phyloP scores from a whole-genome alignment of 2,329 filamentous ascomycete species.

The Xylariaceae sp. region DNA sequence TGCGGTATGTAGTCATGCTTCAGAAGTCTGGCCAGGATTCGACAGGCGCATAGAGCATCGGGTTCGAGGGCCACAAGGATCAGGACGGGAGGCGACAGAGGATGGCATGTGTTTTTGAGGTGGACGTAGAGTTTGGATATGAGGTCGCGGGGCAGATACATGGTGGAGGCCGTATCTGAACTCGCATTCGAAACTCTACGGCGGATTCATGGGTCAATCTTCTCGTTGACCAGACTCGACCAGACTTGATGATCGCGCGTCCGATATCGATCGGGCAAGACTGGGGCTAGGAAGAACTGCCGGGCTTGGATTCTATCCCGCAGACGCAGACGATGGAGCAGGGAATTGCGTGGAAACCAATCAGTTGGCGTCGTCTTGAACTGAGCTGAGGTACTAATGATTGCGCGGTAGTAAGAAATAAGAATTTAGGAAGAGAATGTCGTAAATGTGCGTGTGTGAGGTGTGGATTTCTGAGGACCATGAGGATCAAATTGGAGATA shows the following conservation, averaged over 20 bases:
- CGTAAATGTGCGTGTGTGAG: neutral
- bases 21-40: slow-evolving; percentile 85
- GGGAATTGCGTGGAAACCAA: too few species aligned
- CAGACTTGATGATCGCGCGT: neutral
- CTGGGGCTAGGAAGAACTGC: neutral
- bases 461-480: slow-evolving; percentile 1
- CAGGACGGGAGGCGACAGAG: slow-evolving; percentile 84
- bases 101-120: slow-evolving; percentile 78
- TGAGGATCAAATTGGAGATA: neutral
- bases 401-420: slow-evolving; percentile 5
- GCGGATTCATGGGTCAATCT: slow-evolving; percentile 31
- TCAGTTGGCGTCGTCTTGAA: too few species aligned
- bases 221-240: neutral
- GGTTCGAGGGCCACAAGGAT: slow-evolving; percentile 91
- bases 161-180: slow-evolving; percentile 40
- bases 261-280: neutral
- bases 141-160: slow-evolving; percentile 91
- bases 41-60: slow-evolving; percentile 90
- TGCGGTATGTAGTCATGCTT: slow-evolving; percentile 97
- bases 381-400: slow-evolving; percentile 15
- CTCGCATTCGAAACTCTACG: slow-evolving; percentile 32
- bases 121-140: slow-evolving; percentile 89
- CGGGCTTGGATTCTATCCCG: neutral
- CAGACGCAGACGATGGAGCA: too few species aligned
- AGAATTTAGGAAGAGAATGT: slow-evolving; percentile 13